Conservation (phyloP, 202 grass and related monocot species). For the Zoysia matrella region DNA sequence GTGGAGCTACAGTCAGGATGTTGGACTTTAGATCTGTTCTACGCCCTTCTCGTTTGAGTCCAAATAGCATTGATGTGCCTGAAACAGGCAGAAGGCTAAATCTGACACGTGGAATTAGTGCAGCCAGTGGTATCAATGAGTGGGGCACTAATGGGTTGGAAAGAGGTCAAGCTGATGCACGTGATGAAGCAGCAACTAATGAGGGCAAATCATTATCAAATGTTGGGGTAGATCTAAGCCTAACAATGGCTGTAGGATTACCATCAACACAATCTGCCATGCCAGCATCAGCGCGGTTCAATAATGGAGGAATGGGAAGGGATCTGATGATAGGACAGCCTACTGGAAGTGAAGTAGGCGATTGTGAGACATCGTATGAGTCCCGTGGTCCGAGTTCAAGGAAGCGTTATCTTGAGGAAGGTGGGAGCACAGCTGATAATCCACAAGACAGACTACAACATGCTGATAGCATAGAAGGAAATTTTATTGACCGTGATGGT, state of each 20-base stretch:
- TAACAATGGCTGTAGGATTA: conserved; percentile 89
- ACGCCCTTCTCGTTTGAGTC: conserved; percentile 65
- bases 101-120: conserved; percentile 77
- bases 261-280: conserved; percentile 63
- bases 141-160: conserved; percentile 63
- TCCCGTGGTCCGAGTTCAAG: conserved; percentile 87
- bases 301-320: conserved; percentile 77
- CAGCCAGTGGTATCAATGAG: conserved; percentile 87
- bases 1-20: conserved; percentile 87
- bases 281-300: conserved; percentile 51
- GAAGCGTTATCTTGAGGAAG: conserved; percentile 94
- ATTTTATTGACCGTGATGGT: conserved; percentile 82
- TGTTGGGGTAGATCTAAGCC: conserved; percentile 83
- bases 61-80: conserved; percentile 64
- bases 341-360: conserved; percentile 75
- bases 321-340: conserved; percentile 60
- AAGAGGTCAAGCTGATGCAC: conserved; percentile 73
- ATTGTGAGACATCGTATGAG: conserved; percentile 88
- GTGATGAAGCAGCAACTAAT: conserved; percentile 68
- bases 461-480: conserved; percentile 94
- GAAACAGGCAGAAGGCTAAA: conserved; percentile 70
- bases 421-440: conserved; percentile 96
- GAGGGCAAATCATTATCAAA: conserved; percentile 75
- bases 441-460: conserved; percentile 70
- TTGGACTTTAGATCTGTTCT: conserved; percentile 73